A percentile compares a stretch with the other conserved stretches of the same genome.
Evolutionary conservation across 2,329 filamentous ascomycete genomes (phyloP).

Genomic region (Penicillium aurantiogriseum): DNA sequence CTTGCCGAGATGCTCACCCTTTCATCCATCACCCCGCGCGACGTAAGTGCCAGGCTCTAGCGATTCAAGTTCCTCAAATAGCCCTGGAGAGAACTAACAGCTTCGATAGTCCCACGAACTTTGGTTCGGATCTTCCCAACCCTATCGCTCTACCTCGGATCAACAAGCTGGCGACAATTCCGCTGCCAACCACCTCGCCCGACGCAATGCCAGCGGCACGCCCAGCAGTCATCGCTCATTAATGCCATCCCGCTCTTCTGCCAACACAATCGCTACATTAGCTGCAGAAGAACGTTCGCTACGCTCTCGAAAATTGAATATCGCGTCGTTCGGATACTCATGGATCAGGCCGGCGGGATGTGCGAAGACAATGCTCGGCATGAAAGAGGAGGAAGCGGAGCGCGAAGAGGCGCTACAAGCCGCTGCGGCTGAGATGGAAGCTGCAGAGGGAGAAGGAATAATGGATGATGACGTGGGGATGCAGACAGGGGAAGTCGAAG

Average conservation of each 20-base stretch:
- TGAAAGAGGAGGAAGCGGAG: constrained; percentile 86
- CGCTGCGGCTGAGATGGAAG: constrained; percentile 69
- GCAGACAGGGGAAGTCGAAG: constrained; percentile 43
- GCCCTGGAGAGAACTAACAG: constrained; percentile 8
- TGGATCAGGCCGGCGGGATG: constrained; percentile 92
- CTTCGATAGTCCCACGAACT: constrained; percentile 63
- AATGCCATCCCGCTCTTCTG: constrained; percentile 53
- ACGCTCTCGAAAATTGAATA: constrained; percentile 72
- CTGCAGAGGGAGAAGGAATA: constrained; percentile 47
- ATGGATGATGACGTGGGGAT: constrained; percentile 43
- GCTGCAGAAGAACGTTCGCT: constrained; percentile 74
- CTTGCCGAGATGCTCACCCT: constrained; percentile 56
- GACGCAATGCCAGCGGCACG: constrained; percentile 28
- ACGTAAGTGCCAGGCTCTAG: constrained; percentile 52
- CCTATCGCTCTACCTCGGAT: constrained; percentile 40
- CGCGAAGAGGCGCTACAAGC: constrained; percentile 79
- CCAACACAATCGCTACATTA: constrained; percentile 66
- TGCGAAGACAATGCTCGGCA: constrained; percentile 82
- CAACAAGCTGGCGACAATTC: constrained; percentile 33
- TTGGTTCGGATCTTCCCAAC: constrained; percentile 68
- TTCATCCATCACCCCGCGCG: constrained; percentile 66
- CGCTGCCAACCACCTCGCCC: constrained; percentile 20
- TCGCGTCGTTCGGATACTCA: constrained; percentile 79
- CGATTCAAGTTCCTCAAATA: constrained; percentile 12
- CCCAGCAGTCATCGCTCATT: constrained; percentile 24